phyloP scores from a whole-genome alignment of 495 filamentous ascomycete genomes.

The Neohortaea acidophila region DNA sequence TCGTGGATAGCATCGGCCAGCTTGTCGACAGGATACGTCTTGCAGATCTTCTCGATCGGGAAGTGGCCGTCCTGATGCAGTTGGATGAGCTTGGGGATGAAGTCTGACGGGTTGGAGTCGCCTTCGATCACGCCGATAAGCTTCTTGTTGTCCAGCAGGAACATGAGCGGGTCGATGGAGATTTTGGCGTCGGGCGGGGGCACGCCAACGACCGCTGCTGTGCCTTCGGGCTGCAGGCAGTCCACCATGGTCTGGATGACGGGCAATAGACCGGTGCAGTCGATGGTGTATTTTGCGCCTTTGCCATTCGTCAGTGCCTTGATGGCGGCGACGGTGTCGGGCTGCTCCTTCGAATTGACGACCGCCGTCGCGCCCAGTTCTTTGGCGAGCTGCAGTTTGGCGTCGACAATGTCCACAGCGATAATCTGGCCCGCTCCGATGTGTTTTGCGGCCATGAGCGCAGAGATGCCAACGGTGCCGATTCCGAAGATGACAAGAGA shows the following conservation, averaged over 20 bases:
- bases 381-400: slow-evolving; percentile 14
- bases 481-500: slow-evolving; percentile 18
- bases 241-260: slow-evolving; percentile 7
- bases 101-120: slow-evolving; percentile 6
- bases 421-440: slow-evolving; percentile 15
- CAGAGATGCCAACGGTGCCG: slow-evolving; percentile 20
- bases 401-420: slow-evolving; percentile 13
- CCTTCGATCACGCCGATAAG: slow-evolving; percentile 6
- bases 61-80: slow-evolving; percentile 10
- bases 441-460: slow-evolving; percentile 20
- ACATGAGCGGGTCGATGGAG: slow-evolving; percentile 5
- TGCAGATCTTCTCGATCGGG: slow-evolving; percentile 9
- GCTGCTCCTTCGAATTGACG: slow-evolving; percentile 7
- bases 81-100: slow-evolving; percentile 8
- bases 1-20: slow-evolving; percentile 4
- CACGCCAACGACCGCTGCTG: slow-evolving; percentile 5
- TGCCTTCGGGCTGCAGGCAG: neutral
- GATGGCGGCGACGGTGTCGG: slow-evolving; percentile 7
- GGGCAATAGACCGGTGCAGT: neutral
- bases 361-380: slow-evolving; percentile 19
- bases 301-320: slow-evolving; percentile 4
- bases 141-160: slow-evolving; percentile 1
- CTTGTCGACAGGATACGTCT: slow-evolving; percentile 6
- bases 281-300: slow-evolving; percentile 6
- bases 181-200: slow-evolving; percentile 3